A percentile compares a stretch with the other conserved stretches of the same genome.
Conservation (phyloP, 2,329 filamentous ascomycete genomes). For the Calonectria montana region DNA sequence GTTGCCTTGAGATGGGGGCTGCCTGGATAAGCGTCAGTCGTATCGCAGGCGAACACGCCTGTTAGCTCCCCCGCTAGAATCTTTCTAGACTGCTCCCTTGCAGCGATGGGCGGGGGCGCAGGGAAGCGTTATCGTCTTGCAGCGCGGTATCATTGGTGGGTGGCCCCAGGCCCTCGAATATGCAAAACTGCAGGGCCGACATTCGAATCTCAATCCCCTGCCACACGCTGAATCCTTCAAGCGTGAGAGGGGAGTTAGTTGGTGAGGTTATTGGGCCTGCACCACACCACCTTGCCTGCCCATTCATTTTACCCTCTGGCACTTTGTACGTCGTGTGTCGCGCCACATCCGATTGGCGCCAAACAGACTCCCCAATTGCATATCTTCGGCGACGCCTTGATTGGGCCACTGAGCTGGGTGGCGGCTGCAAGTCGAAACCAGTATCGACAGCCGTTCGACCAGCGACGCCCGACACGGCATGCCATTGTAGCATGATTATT, state of each 20-base stretch:
- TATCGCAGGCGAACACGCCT: background rate
- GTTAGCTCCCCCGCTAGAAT: constrained; percentile 35
- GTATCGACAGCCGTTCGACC: background rate
- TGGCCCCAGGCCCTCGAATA: background rate
- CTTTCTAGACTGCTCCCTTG: constrained; percentile 37
- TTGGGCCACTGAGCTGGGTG: constrained; percentile 28
- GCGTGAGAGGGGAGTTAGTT: background rate
- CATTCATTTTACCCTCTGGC: background rate
- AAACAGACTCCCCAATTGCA: constrained; percentile 1
- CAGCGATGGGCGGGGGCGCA: background rate
- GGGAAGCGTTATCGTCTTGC: constrained; percentile 5
- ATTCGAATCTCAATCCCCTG: constrained; percentile 10
- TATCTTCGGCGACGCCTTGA: constrained; percentile 39
- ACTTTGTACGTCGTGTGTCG: background rate
- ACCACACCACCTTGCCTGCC: background rate
- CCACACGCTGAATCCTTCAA: background rate
- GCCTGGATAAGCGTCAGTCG: background rate
- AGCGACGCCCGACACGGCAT: background rate
- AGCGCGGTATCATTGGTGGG: constrained; percentile 28
- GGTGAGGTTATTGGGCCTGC: background rate
- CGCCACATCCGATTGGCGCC: constrained; percentile 11
- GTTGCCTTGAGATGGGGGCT: background rate
- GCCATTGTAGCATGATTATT: background rate
- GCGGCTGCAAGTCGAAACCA: constrained; percentile 14
- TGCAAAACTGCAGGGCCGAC: constrained; percentile 13